Conservation (phyloP, 805 yeast genomes). For the Maudiozyma saulgeensis region DNA sequence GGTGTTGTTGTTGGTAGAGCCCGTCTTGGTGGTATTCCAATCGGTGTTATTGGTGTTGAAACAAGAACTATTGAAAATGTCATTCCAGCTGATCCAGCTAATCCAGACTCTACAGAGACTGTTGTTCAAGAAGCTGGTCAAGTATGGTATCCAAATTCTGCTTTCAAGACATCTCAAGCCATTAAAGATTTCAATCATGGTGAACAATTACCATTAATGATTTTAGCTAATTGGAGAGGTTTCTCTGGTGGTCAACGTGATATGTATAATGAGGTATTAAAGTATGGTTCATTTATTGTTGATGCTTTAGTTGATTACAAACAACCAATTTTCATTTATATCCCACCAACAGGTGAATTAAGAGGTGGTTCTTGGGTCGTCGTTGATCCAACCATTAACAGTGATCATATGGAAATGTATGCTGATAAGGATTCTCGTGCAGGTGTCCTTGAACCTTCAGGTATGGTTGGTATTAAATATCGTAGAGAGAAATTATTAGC, state of each 20-base stretch:
- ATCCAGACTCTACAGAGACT: constrained; percentile 85
- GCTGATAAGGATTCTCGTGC: constrained; percentile 94
- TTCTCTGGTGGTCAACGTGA: constrained; percentile 99
- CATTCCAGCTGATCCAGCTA: constrained; percentile 97
- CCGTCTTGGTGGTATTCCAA: constrained; percentile 95
- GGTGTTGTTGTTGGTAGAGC: constrained; percentile 99
- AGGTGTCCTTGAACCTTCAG: constrained; percentile 98
- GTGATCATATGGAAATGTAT: constrained; percentile 98
- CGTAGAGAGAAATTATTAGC: constrained; percentile 83
- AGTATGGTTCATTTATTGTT: constrained; percentile 93
- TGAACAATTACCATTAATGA: constrained; percentile 95
- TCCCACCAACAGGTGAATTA: constrained; percentile 96
- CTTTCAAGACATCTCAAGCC: constrained; percentile 98
- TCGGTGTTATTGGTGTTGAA: constrained; percentile 97
- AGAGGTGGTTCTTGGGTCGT: constrained; percentile 99
- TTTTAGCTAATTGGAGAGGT: constrained; percentile 99
- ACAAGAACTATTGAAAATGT: constrained; percentile 82
- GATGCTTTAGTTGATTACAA: constrained; percentile 93
- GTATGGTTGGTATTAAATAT: constrained; percentile 97
- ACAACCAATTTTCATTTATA: constrained; percentile 93
- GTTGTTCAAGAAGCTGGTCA: constrained; percentile 94
- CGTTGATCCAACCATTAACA: constrained; percentile 94
- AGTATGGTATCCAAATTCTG: constrained; percentile 99
- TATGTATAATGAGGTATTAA: constrained; percentile 96
- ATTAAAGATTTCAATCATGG: constrained; percentile 95